A percentile compares a stretch with the other conserved stretches of the same genome.
phyloP scores from a whole-genome alignment of 345 rosid species.

The Angophora floribunda region DNA sequence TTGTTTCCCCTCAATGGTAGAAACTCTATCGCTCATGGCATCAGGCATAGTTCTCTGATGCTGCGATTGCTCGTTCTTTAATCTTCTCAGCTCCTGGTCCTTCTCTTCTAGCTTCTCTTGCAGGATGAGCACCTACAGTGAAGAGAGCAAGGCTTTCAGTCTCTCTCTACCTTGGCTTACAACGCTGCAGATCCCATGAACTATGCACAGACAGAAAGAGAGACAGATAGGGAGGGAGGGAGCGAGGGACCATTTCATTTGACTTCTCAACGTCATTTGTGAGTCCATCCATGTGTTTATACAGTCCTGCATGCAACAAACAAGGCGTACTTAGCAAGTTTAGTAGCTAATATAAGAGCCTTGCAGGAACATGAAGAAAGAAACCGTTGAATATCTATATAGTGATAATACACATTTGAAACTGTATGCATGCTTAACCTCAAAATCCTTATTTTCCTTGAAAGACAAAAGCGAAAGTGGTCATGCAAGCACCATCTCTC shows the following conservation, averaged over 20 bases:
- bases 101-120: slow-evolving; percentile 68
- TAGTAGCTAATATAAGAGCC: background rate
- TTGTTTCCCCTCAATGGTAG: slow-evolving; percentile 4
- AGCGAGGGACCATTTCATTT: slow-evolving; percentile 58
- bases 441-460: background rate
- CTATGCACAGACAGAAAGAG: background rate
- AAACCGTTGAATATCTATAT: background rate
- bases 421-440: background rate
- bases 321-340: background rate
- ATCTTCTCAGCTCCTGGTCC: slow-evolving; percentile 34
- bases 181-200: background rate
- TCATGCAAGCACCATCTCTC: background rate
- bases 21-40: slow-evolving; percentile 13
- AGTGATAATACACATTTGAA: no score
- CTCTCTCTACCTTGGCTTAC: background rate
- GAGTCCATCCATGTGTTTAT: slow-evolving; percentile 64
- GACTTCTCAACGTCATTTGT: slow-evolving; percentile 81
- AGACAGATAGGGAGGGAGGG: background rate
- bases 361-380: background rate
- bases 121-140: slow-evolving; percentile 52
- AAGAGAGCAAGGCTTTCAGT: background rate
- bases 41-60: slow-evolving; percentile 19
- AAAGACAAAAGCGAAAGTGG: background rate
- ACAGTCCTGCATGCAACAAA: slow-evolving; percentile 30
- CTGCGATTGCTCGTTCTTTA: slow-evolving; percentile 26